Percentiles rank a stretch among this genome's conserved stretches.
Conservation (phyloP, 2,329 filamentous ascomycete species). For the Spiromastix sp. region DNA sequence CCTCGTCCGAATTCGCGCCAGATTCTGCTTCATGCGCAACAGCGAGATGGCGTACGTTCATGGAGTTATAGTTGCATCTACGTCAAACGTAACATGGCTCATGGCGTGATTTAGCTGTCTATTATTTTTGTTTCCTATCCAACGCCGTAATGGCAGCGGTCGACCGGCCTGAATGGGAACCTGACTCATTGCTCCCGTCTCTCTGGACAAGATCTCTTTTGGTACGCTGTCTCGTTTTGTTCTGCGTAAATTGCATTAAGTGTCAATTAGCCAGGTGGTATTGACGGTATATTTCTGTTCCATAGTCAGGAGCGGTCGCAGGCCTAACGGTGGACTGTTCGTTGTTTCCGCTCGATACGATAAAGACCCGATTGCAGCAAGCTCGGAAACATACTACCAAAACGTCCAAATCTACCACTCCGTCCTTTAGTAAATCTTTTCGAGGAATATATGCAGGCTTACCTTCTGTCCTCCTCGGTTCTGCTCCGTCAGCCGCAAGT, state of each 20-base stretch:
- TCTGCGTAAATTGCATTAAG: no score
- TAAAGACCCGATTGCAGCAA: slow-evolving; percentile 88
- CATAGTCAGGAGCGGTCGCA: slow-evolving; percentile 72
- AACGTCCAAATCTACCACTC: slow-evolving; percentile 29
- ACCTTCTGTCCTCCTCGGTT: slow-evolving; percentile 79
- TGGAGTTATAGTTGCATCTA: no score
- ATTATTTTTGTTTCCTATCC: no score
- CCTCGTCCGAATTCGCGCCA: no score
- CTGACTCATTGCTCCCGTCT: slow-evolving; percentile 28
- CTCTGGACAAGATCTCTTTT: slow-evolving; percentile 35
- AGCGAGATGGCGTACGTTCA: no score
- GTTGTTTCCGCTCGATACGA: slow-evolving; percentile 94
- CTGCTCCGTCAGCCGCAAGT: slow-evolving; percentile 84
- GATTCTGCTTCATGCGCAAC: no score
- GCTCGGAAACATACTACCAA: slow-evolving; percentile 45
- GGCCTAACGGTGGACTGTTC: slow-evolving; percentile 95
- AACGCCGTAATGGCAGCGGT: slow-evolving; percentile 16
- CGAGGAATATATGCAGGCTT: slow-evolving; percentile 87
- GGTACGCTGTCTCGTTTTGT: slow-evolving; percentile 19
- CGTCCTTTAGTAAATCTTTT: slow-evolving; percentile 73
- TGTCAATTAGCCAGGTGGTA: no score
- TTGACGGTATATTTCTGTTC: no score
- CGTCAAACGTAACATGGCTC: no score
- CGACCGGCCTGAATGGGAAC: slow-evolving; percentile 17
- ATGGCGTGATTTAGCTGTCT: no score